phyloP scores from a whole-genome alignment of 1,284 basidiomycete genomes.

The Pisolithus thermaeus region DNA sequence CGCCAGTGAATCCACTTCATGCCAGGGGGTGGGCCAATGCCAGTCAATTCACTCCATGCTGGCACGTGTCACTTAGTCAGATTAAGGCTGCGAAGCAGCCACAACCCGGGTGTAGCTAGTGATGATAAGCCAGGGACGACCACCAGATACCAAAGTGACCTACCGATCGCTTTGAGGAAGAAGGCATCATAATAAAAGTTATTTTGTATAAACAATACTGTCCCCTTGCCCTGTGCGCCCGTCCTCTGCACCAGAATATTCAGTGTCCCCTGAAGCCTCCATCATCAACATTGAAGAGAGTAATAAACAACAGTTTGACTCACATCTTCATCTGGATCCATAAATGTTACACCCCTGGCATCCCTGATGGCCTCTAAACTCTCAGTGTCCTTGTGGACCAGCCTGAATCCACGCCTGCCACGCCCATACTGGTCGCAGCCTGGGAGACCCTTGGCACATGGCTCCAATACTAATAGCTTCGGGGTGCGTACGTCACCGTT shows the following conservation, averaged over 20 bases:
- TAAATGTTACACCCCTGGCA: constrained; percentile 73
- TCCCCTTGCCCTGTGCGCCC: constrained; percentile 57
- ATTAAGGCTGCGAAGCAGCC: no score
- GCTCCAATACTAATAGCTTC: constrained; percentile 66
- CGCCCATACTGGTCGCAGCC: constrained; percentile 46
- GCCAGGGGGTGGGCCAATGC: no score
- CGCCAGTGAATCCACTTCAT: no score
- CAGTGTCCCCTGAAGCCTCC: constrained; percentile 67
- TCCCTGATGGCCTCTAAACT: constrained; percentile 68
- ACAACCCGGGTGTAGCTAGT: no score
- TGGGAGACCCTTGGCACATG: constrained; percentile 54
- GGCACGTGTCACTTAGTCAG: no score
- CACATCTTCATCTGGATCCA: constrained; percentile 97
- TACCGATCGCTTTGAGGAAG: constrained; percentile 94
- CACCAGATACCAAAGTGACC: constrained; percentile 14
- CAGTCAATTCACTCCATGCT: no score
- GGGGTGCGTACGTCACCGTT: constrained; percentile 46
- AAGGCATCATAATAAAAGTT: constrained; percentile 99
- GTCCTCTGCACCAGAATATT: constrained; percentile 89
- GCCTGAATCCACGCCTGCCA: constrained; percentile 58
- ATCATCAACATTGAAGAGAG: constrained; percentile 2
- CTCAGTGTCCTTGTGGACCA: constrained; percentile 56
- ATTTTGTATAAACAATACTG: constrained; percentile 86
- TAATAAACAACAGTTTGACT: constrained; percentile 25
- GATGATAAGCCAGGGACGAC: constrained; percentile 1